Evolutionary conservation across 2,329 filamentous ascomycete genomes (phyloP).

Genomic region (Septoria petroselini): DNA sequence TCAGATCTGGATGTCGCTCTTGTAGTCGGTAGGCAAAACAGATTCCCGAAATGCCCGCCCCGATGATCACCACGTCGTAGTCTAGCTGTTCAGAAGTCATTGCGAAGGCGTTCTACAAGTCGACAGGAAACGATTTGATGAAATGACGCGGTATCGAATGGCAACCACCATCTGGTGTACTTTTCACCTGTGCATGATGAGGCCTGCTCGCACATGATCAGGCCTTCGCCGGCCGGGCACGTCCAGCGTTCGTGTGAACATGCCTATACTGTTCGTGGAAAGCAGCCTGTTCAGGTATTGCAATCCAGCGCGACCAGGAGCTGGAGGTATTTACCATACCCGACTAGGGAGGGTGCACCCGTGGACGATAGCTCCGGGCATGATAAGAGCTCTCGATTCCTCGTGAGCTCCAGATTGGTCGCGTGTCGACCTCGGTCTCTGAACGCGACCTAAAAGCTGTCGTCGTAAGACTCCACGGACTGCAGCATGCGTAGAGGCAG

Average conservation of each 20-base stretch:
- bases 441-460: not conserved
- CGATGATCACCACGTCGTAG: conserved; percentile 59
- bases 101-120: conserved; percentile 5
- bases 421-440: not conserved
- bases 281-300: not conserved
- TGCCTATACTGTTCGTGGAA: not conserved
- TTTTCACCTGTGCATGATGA: not conserved
- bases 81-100: conserved; percentile 12
- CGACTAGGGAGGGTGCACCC: not conserved
- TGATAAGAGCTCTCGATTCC: not conserved
- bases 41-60: conserved; percentile 72
- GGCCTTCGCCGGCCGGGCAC: not conserved
- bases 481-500: no score
- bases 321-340: not conserved
- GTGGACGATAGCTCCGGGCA: not conserved
- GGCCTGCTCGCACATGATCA: not conserved
- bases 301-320: not conserved
- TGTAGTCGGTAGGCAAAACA: conserved; percentile 64
- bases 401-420: not conserved
- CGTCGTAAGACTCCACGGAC: no score
- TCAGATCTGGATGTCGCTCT: conserved; percentile 49
- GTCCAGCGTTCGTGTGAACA: not conserved
- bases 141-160: no score
- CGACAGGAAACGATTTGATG: no score
- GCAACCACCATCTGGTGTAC: not conserved